Base-by-base conservation (phyloP, 805 yeast species). In the Zygosaccharomyces gambellarensis region DNA sequence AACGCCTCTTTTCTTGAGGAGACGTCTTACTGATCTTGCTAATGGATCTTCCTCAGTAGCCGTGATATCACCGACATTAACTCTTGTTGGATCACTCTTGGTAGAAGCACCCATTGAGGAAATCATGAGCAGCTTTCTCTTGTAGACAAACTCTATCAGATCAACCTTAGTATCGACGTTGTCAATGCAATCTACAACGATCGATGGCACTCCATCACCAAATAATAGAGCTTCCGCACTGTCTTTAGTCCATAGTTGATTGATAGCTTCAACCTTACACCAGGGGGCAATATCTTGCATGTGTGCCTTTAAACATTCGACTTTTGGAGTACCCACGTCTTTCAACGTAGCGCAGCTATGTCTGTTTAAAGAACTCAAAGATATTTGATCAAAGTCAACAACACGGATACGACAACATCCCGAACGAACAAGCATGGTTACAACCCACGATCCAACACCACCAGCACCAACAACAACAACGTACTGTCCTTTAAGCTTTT, bases 101-200 rank as follows among this genome's bases (percentile, higher is more conserved):
- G 96, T 85, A 4, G 97, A 96, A 0, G 99, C 98, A 25, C 99
- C 99, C 82, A 95, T 95, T 0, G 97, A 87, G 4, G 95, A 83
- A 36, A 94, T 78, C 29, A 90, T 85, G n/a, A 79, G 80, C 30
- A 92, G 64, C 1, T 75, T 67, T 39, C 80, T 70, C 14, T 75
- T 73, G 63, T 82, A 72, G 56, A 95, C 84, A 68, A 76, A 90
- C 29, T 83, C 82, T 56, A 94, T 71, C 46, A 94, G 72, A 61
- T 94, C 99, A 25, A 90, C 95, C 62, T 94, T 94, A n/a, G 98
- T 90, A 59, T 92, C 96, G 51, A 94, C 85, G 65, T 94, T 94
- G 69, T 94, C 99, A 57, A 94, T 94, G 71, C 98, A 94, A 64
- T 94, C 99, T 27, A 94, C 86, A 23, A 94, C 81, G 62, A 81